These are phyloP conservation scores for Didymella sp. DNA, from an alignment of 2,329 filamentous ascomycete species.

Conservation along the genomic window DNA sequence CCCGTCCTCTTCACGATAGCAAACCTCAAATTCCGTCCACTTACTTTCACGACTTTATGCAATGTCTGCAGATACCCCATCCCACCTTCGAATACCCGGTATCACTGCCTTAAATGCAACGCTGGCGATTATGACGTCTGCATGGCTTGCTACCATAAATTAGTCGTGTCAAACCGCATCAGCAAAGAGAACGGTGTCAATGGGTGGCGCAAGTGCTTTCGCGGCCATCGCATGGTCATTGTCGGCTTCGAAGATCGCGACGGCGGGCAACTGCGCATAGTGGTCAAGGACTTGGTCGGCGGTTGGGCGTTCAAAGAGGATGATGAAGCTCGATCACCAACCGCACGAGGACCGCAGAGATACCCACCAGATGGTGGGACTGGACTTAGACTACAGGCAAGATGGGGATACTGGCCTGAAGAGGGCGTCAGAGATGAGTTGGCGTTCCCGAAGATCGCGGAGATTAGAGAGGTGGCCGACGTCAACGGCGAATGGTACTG, in stretches of 20 bases:
- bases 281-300: constrained; percentile 78
- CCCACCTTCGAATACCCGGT: constrained; percentile 70
- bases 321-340: constrained; percentile 40
- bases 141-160: constrained; percentile 73
- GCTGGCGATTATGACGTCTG: constrained; percentile 90
- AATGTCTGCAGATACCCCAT: constrained; percentile 80
- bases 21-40: constrained; percentile 63
- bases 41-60: constrained; percentile 77
- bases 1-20: constrained; percentile 45
- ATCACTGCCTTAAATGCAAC: constrained; percentile 80
- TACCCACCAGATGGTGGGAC: constrained; percentile 80
- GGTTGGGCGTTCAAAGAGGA: constrained; percentile 73
- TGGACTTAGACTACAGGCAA: constrained; percentile 68
- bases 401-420: constrained; percentile 81
- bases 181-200: constrained; percentile 75
- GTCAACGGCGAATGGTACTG: constrained; percentile 91
- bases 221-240: constrained; percentile 83
- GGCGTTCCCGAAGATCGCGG: constrained; percentile 81
- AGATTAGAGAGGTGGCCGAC: constrained; percentile 82
- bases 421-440: constrained; percentile 74
- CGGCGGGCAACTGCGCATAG: constrained; percentile 70
- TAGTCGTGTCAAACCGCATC: constrained; percentile 70
- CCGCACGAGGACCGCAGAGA: constrained; percentile 13
- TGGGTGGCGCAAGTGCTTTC: constrained; percentile 84
- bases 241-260: constrained; percentile 75